Percentiles rank a stretch among this genome's conserved stretches.
Conservation (phyloP, 2,329 filamentous ascomycete genomes). For the Escovopsis sp. region DNA sequence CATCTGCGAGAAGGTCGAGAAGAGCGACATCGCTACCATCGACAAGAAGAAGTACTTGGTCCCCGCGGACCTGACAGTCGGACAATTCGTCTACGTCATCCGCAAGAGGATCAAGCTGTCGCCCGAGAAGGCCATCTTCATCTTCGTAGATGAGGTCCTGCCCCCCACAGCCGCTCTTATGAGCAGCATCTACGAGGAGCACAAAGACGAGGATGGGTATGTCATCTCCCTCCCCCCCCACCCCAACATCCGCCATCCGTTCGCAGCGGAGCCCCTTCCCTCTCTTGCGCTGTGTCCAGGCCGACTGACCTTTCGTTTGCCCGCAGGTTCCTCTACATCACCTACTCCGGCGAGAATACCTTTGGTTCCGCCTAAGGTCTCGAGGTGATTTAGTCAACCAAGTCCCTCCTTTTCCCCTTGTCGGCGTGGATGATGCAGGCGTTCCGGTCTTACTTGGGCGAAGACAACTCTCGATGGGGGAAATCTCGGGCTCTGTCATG, state of each 20-base stretch:
- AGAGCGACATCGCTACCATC: constrained; percentile 97
- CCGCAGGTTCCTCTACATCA: constrained; percentile 88
- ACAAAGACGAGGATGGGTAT: constrained; percentile 71
- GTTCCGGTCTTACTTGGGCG: constrained; percentile 20
- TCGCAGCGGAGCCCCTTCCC: no score
- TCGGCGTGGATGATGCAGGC: constrained; percentile 18
- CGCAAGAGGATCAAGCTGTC: constrained; percentile 99
- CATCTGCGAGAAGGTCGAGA: constrained; percentile 99
- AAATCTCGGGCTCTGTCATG: constrained; percentile 13
- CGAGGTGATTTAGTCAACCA: neutral
- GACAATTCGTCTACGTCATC: constrained; percentile 99
- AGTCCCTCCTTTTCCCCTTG: neutral
- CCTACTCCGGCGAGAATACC: constrained; percentile 98
- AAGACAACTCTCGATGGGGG: constrained; percentile 13
- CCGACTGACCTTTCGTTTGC: constrained; percentile 4
- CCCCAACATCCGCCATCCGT: neutral
- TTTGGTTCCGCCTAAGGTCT: constrained; percentile 45
- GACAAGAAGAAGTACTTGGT: constrained; percentile 99
- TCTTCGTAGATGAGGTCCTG: constrained; percentile 97
- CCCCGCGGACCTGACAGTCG: constrained; percentile 91
- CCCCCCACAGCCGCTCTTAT: constrained; percentile 94
- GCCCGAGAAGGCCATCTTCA: constrained; percentile 99
- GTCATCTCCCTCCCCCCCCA: constrained; percentile 10
- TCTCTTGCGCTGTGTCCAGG: neutral
- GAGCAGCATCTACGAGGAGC: constrained; percentile 99